A percentile compares a stretch with the other conserved stretches of the same genome.
These are phyloP conservation scores for Lecanicillium sp. DNA, from an alignment of 2,329 filamentous ascomycete species.

Conservation along the genomic window DNA sequence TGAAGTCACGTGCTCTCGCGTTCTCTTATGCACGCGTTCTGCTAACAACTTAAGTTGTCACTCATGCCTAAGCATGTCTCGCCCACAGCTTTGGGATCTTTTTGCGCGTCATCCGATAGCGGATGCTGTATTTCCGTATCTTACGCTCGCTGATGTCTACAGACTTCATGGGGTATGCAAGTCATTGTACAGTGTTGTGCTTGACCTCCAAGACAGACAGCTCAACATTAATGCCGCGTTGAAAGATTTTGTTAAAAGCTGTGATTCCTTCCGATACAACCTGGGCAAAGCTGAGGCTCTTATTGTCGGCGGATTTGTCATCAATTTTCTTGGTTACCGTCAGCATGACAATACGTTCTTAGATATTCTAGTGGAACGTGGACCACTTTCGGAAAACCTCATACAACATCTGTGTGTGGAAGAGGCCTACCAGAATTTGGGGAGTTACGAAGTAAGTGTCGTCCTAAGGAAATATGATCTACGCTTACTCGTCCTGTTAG, in stretches of 20 bases:
- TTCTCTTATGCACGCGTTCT: too few species aligned
- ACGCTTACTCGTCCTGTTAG: not conserved
- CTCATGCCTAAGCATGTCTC: not conserved
- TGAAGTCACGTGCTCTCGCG: too few species aligned
- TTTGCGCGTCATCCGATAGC: not conserved
- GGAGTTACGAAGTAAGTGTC: too few species aligned
- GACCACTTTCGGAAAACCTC: not conserved
- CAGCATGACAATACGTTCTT: not conserved
- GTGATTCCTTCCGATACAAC: not conserved
- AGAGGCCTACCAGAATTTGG: not conserved
- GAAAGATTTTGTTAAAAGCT: not conserved
- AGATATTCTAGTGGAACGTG: not conserved
- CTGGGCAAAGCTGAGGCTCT: not conserved
- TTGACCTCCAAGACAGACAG: not conserved
- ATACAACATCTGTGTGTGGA: not conserved
- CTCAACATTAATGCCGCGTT: not conserved
- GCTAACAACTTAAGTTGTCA: too few species aligned
- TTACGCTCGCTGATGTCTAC: not conserved
- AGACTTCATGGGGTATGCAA: slow-evolving; percentile 1
- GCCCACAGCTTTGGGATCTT: slow-evolving; percentile 1
- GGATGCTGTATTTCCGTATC: not conserved
- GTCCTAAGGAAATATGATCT: too few species aligned
- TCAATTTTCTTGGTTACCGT: slow-evolving; percentile 3
- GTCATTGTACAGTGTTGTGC: not conserved
- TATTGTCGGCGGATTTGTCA: not conserved